A percentile compares a stretch with the other conserved stretches of the same genome.
These are phyloP conservation scores for Eruca vesicaria DNA, from an alignment of 441 rosid genomes.

Conservation along the genomic window DNA sequence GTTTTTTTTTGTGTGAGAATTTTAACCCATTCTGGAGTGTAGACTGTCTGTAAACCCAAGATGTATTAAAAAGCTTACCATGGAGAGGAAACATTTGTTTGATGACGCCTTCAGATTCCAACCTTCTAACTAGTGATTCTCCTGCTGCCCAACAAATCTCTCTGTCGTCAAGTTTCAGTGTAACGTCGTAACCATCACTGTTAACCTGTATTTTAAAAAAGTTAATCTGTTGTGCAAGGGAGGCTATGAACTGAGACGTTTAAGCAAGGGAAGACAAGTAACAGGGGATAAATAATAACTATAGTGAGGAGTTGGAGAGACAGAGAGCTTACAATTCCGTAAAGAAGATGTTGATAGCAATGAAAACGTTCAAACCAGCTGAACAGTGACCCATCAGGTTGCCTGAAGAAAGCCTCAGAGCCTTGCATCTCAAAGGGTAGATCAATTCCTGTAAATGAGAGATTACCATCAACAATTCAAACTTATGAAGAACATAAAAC, in stretches of 20 bases:
- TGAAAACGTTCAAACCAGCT: slow-evolving; percentile 92
- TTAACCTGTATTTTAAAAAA: slow-evolving; percentile 53
- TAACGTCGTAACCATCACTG: slow-evolving; percentile 34
- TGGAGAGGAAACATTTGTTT: slow-evolving; percentile 81
- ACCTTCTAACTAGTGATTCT: slow-evolving; percentile 61
- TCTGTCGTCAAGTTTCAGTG: slow-evolving; percentile 48
- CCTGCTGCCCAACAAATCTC: slow-evolving; percentile 62
- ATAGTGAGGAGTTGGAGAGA: too few relatives aligned
- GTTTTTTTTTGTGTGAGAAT: not conserved
- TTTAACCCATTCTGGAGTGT: slow-evolving; percentile 13
- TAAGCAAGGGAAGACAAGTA: slow-evolving; percentile 1
- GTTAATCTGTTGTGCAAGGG: slow-evolving; percentile 5
- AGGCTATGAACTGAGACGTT: not conserved
- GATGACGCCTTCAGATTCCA: slow-evolving; percentile 69
- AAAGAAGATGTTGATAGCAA: slow-evolving; percentile 64
- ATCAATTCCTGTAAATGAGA: slow-evolving; percentile 67
- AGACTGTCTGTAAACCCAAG: slow-evolving; percentile 7
- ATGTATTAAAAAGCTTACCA: slow-evolving; percentile 45
- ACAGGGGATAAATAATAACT: not conserved
- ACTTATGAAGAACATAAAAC: not conserved
- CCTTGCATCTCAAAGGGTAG: slow-evolving; percentile 88
- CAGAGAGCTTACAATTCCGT: slow-evolving; percentile 68
- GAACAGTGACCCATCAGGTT: slow-evolving; percentile 83
- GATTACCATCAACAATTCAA: not conserved
- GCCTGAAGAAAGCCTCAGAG: slow-evolving; percentile 66